Conservation (phyloP, 31 red algal species). For the Bonnemaisonia californica region DNA sequence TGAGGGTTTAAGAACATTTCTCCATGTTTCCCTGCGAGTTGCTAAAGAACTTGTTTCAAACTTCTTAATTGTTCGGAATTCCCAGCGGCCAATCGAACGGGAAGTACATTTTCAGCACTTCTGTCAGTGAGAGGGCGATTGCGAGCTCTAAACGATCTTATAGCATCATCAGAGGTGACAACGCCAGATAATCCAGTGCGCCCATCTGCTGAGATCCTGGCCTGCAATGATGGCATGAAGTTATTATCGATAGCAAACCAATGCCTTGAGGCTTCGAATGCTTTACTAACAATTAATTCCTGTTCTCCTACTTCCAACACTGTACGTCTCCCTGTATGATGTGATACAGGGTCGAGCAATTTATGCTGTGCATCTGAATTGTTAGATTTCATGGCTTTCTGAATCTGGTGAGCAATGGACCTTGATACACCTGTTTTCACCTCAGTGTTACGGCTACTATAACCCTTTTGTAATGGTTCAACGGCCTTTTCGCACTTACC, state of each 20-base stretch:
- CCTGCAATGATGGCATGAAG: not conserved
- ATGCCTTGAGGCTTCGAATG: not conserved
- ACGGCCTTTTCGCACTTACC: not conserved
- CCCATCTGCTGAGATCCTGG: not conserved
- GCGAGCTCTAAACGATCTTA: not conserved
- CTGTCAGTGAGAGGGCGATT: not conserved
- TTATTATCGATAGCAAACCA: not conserved
- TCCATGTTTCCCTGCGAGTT: not conserved
- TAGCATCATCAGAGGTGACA: not conserved
- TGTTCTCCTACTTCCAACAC: not conserved
- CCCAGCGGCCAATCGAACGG: not conserved
- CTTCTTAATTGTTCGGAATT: not conserved
- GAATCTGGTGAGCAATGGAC: not conserved
- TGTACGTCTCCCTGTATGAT: not conserved
- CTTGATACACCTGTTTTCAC: not conserved
- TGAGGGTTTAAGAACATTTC: not conserved
- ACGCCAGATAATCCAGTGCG: not conserved
- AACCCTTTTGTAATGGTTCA: not conserved
- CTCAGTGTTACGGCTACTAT: not conserved
- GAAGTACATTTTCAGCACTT: not conserved
- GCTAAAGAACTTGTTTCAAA: not conserved
- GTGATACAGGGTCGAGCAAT: not conserved
- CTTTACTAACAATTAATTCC: not conserved
- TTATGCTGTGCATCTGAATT: not conserved
- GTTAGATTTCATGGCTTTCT: not conserved